These are phyloP conservation scores for Trichoderma erinaceum DNA, from an alignment of 495 filamentous ascomycete genomes.

Conservation along the genomic window DNA sequence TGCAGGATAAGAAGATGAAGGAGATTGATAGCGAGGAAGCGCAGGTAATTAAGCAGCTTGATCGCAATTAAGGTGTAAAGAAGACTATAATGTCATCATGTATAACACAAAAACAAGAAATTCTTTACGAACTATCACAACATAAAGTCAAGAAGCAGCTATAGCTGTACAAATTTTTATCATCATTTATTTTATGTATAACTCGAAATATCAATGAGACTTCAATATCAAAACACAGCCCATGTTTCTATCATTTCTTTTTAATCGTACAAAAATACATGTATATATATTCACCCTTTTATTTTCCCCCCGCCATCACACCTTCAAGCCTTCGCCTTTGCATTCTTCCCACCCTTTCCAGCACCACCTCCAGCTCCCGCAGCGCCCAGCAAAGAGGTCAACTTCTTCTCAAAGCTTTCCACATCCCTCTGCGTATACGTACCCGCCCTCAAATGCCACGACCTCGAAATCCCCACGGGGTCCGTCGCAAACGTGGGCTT, in stretches of 20 bases:
- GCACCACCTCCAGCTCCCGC: not conserved
- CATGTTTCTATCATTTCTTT: not conserved
- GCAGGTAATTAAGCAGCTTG: conserved; percentile 6
- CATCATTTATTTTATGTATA: not conserved
- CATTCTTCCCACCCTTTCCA: conserved; percentile 5
- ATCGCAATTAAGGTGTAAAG: not conserved
- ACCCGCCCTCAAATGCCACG: conserved; percentile 9
- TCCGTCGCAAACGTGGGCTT: conserved; percentile 12
- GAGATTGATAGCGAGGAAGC: conserved; percentile 60
- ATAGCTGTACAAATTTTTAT: not conserved
- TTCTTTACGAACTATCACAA: too few species aligned
- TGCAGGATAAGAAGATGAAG: conserved; percentile 61
- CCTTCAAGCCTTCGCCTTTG: conserved; percentile 14
- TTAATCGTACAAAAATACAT: conserved; percentile 15
- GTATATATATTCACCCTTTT: not conserved
- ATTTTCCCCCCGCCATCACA: not conserved
- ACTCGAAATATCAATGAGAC: not conserved
- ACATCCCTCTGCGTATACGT: conserved; percentile 11
- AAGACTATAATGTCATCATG: not conserved
- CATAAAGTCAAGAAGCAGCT: too few species aligned
- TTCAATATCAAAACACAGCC: not conserved
- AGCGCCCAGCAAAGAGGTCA: conserved; percentile 5
- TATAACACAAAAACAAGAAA: not conserved
- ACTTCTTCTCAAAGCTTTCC: conserved; percentile 15
- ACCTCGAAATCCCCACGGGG: conserved; percentile 9